These are phyloP conservation scores for Taphrina wiesneri DNA, from an alignment of 1,139 yeast genomes.

Conservation along the genomic window DNA sequence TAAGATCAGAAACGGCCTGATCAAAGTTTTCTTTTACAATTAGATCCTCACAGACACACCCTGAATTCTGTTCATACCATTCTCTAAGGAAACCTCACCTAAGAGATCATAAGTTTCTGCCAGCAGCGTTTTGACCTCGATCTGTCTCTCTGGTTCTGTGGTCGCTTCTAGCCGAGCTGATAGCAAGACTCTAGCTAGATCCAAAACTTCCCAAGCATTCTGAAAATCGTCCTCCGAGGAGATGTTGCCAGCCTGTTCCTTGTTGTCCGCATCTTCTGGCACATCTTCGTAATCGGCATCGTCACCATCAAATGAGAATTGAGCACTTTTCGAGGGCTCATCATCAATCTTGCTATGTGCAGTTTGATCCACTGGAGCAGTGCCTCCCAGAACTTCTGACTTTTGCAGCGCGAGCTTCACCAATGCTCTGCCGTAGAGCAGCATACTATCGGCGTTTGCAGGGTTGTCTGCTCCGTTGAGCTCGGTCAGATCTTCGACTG, in stretches of 20 bases:
- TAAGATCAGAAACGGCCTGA: conserved; percentile 72
- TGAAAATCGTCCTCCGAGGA: conserved; percentile 73
- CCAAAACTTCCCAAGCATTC: conserved; percentile 83
- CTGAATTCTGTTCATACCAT: conserved; percentile 43
- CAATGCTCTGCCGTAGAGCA: conserved; percentile 75
- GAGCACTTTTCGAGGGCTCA: conserved; percentile 1
- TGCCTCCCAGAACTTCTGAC: conserved; percentile 71
- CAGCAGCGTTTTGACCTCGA: conserved; percentile 53
- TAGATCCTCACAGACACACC: neutral
- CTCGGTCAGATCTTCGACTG: conserved; percentile 62
- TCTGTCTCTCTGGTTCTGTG: conserved; percentile 31
- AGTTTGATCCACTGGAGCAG: neutral
- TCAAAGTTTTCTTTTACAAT: conserved; percentile 59
- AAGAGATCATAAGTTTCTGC: conserved; percentile 76
- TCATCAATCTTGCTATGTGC: neutral
- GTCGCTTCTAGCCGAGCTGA: conserved; percentile 50
- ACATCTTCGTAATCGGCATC: conserved; percentile 47
- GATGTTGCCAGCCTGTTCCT: conserved; percentile 48
- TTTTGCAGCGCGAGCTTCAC: conserved; percentile 74
- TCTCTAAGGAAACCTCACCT: conserved; percentile 87
- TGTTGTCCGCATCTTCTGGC: conserved; percentile 47
- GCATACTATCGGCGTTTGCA: conserved; percentile 63
- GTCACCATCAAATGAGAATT: conserved; percentile 41
- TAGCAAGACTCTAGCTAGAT: conserved; percentile 67
- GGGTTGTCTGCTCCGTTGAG: conserved; percentile 56